Base-by-base conservation (phyloP, 495 filamentous ascomycete species). In the Aspergillus egyptiacus region DNA sequence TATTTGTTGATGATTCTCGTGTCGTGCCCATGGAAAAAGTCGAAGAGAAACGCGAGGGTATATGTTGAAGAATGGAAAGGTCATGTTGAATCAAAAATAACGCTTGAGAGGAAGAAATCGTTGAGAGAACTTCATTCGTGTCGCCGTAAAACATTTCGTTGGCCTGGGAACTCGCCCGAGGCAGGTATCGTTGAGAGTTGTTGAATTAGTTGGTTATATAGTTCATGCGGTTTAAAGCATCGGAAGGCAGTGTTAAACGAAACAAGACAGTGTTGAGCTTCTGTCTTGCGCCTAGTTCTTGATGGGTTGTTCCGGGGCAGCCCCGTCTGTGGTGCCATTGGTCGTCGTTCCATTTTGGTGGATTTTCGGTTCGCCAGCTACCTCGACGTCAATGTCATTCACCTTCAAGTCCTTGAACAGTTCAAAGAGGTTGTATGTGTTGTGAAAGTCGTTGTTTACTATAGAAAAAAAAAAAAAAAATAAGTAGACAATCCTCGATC, bases 361-460 rank as follows among this genome's bases (percentile, higher is more conserved):
- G 22, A 46, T 24, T 34, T 52, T 50, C 2, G 24, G 23, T 43
- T 53, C 56, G 22, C 35, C 36, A 22, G 20, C 35, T 18, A 68
- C 18, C 44, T 69, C 68, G 31, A 61, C 53, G 6, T 89, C 77
- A 30, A 91, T 66, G 51, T 86, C 76, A 44, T 80, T 69, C 36
- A 90, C 78, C 37, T 74, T 65, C 5, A 99, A 68, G 25, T 81
- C 88, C n/a, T 87, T 78, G 66, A 99, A 93, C 7, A 97, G 69
- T 8, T 83, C 74, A 58, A 94, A 96, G 60, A 98, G 84, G 17
- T 78, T 81, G 40, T 80, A 72, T 11, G 75, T 74, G 47, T 86
- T 73, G 64, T 89, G 86, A 79, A 97, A 98, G 62, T 98, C 90
- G 60, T 98, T 98, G 71, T 98, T 85, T 6, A 98, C 91, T 93